Evolutionary conservation across 2,329 filamentous ascomycete genomes (phyloP).

Genomic region (Claviceps purpurea): DNA sequence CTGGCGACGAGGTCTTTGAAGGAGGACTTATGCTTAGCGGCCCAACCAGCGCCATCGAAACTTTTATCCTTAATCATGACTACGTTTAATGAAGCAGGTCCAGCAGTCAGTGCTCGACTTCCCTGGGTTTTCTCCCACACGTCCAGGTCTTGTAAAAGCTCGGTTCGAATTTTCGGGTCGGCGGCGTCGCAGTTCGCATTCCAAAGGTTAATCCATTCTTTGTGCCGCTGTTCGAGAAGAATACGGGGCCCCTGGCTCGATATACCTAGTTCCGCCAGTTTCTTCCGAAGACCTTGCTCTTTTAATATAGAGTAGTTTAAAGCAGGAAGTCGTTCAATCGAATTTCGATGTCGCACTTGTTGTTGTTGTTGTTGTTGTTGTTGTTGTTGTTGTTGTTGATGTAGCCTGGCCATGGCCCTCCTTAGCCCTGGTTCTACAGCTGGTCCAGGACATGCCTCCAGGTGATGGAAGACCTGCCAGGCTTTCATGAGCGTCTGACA

Average conservation of each 20-base stretch:
- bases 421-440: constrained; percentile 2
- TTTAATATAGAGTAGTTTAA: constrained; percentile 82
- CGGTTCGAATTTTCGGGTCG: constrained; percentile 52
- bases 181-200: constrained; percentile 92
- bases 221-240: constrained; percentile 67
- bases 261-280: constrained; percentile 68
- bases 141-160: constrained; percentile 68
- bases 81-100: constrained; percentile 23
- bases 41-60: constrained; percentile 72
- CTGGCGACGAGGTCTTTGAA: constrained; percentile 71
- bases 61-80: constrained; percentile 65
- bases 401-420: constrained; percentile 12
- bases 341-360: constrained; percentile 8
- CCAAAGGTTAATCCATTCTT: constrained; percentile 90
- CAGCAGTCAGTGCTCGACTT: constrained; percentile 34
- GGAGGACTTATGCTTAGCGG: constrained; percentile 54
- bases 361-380: not conserved
- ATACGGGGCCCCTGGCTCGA: constrained; percentile 53
- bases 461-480: constrained; percentile 62
- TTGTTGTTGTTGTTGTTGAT: not conserved
- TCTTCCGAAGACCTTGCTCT: constrained; percentile 64
- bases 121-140: constrained; percentile 79
- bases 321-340: constrained; percentile 54
- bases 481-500: constrained; percentile 72
- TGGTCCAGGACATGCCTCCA: constrained; percentile 50